Evolutionary conservation across 768 basidiomycete species (phyloP), one percentile per base, ranked within the genome.

Genomic region (Mrakia hoshinonis): DNA sequence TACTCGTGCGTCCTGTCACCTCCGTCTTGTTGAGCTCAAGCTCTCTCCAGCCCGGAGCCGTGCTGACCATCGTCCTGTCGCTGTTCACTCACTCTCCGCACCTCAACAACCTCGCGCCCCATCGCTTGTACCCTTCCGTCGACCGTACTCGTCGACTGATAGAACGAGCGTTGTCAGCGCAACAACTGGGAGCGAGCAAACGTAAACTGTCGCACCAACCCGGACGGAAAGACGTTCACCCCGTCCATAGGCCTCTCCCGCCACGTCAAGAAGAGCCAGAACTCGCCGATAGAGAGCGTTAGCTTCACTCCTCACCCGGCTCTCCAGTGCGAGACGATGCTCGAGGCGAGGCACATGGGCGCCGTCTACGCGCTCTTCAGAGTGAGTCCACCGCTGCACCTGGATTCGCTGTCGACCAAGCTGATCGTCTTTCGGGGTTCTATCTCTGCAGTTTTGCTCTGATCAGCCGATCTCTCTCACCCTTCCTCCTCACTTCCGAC

Each of bases 341-440:
- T 87, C 29, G 91, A 95, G 80, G 92, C 92, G 36, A 89, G 87
- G 68, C 93, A 96, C 77, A 93, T 90, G 87, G 92, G 88, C 48
- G 92, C 92, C 20, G 89, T 88, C 3, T 92, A 90, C 75, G 89
- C 90, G 49, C 80, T 95, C 67, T 90, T 92, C 79, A 87, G 92
- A 75, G 91, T 93, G 80, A 81, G 79, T 75, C 62, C 20, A 34
- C 65, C 15, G 58, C 63, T 68, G 65, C 68, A 34, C 70, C 48
- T 74, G 51, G 66, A 66, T 74, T 54, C 48, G 75, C 61, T 51
- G 66, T 54, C 43, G 34, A 15, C 34, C n/a, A 39, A 46, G 39
- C 54, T 58, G 36, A 43, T 26, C 20, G 7, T 20, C 9, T 26
- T 39, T 20, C 18, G 1, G 38, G 18, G 12, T 15, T 20, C 22